A percentile compares a stretch with the other conserved stretches of the same genome.
phyloP scores from a whole-genome alignment of 2,329 filamentous ascomycete genomes.

The Xylaria sp. region DNA sequence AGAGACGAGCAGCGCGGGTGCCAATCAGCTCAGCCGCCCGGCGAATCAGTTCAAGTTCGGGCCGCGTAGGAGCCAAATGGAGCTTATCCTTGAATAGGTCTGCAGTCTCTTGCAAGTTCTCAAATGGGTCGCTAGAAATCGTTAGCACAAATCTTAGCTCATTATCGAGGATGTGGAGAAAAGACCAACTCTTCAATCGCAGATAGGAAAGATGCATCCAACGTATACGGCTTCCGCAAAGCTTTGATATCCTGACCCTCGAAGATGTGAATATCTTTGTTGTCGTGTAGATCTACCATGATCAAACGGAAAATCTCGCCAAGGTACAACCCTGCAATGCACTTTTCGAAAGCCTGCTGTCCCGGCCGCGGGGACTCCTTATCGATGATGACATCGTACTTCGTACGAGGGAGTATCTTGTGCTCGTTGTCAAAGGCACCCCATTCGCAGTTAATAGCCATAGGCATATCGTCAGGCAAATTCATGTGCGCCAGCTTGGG shows the following conservation, averaged over 20 bases:
- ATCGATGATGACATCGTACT: conserved; percentile 89
- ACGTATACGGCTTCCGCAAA: conserved; percentile 85
- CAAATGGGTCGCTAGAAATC: conserved; percentile 79
- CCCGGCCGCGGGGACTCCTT: conserved; percentile 91
- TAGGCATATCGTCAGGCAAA: conserved; percentile 82
- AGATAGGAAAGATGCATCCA: conserved; percentile 94
- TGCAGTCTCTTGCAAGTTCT: conserved; percentile 90
- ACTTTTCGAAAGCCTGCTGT: conserved; percentile 97
- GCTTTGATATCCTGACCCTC: conserved; percentile 81
- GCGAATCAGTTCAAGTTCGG: conserved; percentile 90
- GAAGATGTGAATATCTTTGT: conserved; percentile 80
- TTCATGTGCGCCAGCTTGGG: conserved; percentile 95
- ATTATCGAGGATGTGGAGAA: conserved; percentile 6
- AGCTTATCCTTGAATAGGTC: conserved; percentile 85
- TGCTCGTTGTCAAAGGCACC: conserved; percentile 97
- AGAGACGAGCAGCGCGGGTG: conserved; percentile 91
- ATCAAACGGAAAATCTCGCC: conserved; percentile 94
- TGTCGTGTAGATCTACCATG: conserved; percentile 85
- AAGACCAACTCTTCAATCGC: conserved; percentile 82
- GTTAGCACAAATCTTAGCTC: conserved; percentile 40
- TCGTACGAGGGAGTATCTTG: conserved; percentile 84
- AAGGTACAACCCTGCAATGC: conserved; percentile 94
- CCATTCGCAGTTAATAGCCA: conserved; percentile 98
- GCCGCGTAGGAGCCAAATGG: conserved; percentile 73
- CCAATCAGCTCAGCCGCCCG: conserved; percentile 93